Evolutionary conservation across 768 basidiomycete genomes (phyloP).

Genomic region (Mycena leptocephala): DNA sequence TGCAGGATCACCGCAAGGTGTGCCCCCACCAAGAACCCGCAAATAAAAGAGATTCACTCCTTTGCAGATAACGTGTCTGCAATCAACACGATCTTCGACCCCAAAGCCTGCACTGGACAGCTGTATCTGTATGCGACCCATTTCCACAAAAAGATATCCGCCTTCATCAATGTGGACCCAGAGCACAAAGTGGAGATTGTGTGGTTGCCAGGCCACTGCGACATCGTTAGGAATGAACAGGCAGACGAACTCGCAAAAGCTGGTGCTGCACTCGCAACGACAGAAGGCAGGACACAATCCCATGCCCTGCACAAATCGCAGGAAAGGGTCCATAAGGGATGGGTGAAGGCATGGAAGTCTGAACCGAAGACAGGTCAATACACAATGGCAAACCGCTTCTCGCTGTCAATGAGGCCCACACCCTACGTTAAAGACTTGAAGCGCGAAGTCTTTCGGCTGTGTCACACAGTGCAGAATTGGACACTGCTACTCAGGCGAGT

Average conservation of each 20-base stretch:
- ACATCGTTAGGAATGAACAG: neutral
- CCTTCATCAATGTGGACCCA: neutral
- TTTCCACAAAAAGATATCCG: neutral
- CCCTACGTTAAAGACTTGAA: neutral
- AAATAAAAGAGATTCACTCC: neutral
- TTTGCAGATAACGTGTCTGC: neutral
- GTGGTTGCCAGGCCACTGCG: neutral
- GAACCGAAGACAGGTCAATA: too few species aligned
- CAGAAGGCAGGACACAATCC: too few species aligned
- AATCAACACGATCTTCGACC: neutral
- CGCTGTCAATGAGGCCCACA: too few species aligned
- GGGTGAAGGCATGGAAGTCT: too few species aligned
- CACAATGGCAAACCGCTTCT: too few species aligned
- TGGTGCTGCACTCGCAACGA: too few species aligned
- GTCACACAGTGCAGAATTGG: neutral
- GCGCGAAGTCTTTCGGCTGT: neutral
- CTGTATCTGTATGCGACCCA: neutral
- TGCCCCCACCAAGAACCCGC: too few species aligned
- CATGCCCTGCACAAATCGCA: too few species aligned
- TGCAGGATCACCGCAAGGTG: too few species aligned
- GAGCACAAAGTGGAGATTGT: neutral
- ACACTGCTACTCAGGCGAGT: neutral
- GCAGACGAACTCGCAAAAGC: too few species aligned
- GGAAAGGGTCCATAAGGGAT: too few species aligned
- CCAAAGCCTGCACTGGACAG: neutral